phyloP scores from a whole-genome alignment of 306 rosid genomes.

The Quercus engelmannii region DNA sequence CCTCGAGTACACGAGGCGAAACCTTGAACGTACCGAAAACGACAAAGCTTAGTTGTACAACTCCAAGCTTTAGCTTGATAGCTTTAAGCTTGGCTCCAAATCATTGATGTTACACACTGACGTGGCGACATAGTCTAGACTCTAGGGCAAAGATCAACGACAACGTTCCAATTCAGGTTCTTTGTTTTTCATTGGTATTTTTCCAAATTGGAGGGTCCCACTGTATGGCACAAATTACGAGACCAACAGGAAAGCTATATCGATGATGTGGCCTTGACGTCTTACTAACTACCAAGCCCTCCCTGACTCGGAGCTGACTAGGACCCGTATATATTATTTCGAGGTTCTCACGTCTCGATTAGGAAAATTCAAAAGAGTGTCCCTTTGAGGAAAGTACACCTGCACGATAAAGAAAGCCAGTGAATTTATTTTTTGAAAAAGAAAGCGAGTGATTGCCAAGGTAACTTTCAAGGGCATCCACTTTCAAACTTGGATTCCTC shows the following conservation, averaged over 20 bases:
- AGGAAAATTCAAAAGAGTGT: no score
- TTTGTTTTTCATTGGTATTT: no score
- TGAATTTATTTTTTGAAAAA: neutral
- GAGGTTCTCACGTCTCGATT: no score
- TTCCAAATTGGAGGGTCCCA: neutral
- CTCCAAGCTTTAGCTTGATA: neutral
- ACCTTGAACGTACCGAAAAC: constrained; percentile 7
- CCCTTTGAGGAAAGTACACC: neutral
- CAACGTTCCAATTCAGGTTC: neutral
- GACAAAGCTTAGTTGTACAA: neutral
- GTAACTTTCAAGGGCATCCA: neutral
- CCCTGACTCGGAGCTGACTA: constrained; percentile 17
- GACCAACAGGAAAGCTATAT: neutral
- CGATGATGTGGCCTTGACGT: neutral
- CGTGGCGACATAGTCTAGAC: neutral
- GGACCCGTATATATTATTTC: neutral
- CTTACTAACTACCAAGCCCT: neutral
- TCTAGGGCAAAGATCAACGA: neutral
- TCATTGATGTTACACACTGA: constrained; percentile 2
- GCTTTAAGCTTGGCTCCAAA: neutral
- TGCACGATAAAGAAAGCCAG: neutral
- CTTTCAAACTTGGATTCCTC: neutral
- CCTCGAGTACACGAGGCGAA: constrained; percentile 32
- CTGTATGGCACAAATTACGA: no score
- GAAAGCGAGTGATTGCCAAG: neutral